Evolutionary conservation across 2,329 filamentous ascomycete genomes (phyloP), one percentile per base, ranked within the genome.

Genomic region (Paraphaeosphaeria sporulosa): DNA sequence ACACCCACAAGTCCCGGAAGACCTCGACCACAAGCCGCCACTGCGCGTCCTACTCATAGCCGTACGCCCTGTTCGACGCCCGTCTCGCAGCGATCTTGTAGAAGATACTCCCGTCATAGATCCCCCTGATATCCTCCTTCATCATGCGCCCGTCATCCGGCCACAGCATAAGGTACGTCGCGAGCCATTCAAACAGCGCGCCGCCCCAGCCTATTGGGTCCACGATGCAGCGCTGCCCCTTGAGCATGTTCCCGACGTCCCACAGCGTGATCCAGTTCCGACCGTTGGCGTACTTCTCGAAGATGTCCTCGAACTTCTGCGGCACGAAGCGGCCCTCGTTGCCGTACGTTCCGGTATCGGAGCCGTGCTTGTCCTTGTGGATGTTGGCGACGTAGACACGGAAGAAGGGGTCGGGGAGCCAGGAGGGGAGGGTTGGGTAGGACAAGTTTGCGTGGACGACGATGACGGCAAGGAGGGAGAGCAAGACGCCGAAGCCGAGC

Each of bases 51-150:
- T 44, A 54, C 51, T 54, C 51, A 27, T 54, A 54, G 38, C 51
- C 51, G 25, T 54, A 54, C 51, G 51, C 51, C 38, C 32, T 54
- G 38, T 54, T 34, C 71, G 51, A 54, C 51, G 51, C 75, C 61
- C 64, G 51, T 38, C 61, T 53, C n/a, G 60, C 70, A 1, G 71
- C 69, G 51, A 72, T 67, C 12, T 55, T 64, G 21, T 82, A 81
- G 63, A 84, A 85, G 44, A 85, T 77, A 68, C 82, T 84, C 9
- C 84, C 84, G 69, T 86, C 83, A 64, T 82, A 86, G 6, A 85
- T 74, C 8, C 80, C 69, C n/a, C 83, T 71, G 19, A 86, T 78
- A 55, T 88, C 86, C 48, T 88, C 85, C 73, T 88, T 88, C 67
- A 74, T 79, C 74, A 88, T 81, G 53, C 78, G 76, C 0, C 86